Evolutionary conservation across 805 yeast species (phyloP).

Genomic region (Wickerhamomyces rabaulensis): DNA sequence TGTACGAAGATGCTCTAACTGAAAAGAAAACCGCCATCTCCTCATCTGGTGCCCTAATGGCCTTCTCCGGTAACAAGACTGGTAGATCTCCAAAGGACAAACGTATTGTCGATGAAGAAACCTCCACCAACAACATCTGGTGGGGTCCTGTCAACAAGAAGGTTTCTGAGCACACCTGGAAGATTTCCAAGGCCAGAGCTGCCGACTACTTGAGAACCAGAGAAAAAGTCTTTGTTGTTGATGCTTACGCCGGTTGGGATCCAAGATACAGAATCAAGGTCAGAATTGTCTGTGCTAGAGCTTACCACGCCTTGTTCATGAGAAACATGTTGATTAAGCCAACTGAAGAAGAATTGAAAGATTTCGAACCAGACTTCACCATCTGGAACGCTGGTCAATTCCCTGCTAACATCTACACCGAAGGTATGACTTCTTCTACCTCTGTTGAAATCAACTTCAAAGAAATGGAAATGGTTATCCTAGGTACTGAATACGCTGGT

Average conservation of each 20-base stretch:
- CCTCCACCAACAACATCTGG: conserved; percentile 84
- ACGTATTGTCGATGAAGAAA: conserved; percentile 92
- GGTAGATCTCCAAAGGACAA: conserved; percentile 99
- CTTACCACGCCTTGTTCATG: conserved; percentile 97
- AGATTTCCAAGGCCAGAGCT: conserved; percentile 92
- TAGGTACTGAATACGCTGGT: conserved; percentile 99
- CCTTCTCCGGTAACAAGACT: conserved; percentile 92
- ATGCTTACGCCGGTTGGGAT: conserved; percentile 99
- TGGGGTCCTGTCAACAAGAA: conserved; percentile 99
- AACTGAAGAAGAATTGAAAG: conserved; percentile 77
- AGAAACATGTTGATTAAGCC: conserved; percentile 97
- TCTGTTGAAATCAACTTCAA: conserved; percentile 95
- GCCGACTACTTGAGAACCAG: conserved; percentile 94
- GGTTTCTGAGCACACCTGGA: conserved; percentile 92
- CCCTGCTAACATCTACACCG: conserved; percentile 95
- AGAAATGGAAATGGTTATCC: conserved; percentile 96
- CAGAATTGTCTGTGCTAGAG: conserved; percentile 95
- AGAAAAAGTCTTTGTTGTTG: conserved; percentile 89
- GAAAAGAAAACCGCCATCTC: conserved; percentile 91
- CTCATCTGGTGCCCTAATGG: conserved; percentile 91
- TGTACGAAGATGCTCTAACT: conserved; percentile 89
- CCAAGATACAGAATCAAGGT: conserved; percentile 95
- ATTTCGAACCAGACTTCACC: conserved; percentile 95
- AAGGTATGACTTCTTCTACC: conserved; percentile 95
- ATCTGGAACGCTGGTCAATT: conserved; percentile 98